Conservation (phyloP, 768 basidiomycete species). For the Leccinum boreale region DNA sequence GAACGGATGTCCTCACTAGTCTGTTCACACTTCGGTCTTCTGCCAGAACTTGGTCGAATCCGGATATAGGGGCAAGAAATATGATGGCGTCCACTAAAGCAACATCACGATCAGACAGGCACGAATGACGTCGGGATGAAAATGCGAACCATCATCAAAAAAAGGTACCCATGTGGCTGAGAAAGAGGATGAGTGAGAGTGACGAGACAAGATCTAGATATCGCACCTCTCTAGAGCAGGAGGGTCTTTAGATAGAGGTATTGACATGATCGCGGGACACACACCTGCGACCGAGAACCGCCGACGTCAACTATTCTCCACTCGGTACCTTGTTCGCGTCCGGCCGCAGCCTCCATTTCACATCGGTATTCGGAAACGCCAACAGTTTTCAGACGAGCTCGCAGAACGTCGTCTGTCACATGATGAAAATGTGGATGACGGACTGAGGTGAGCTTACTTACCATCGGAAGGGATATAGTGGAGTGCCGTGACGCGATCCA, state of each 20-base stretch:
- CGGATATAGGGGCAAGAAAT: slow-evolving; percentile 58
- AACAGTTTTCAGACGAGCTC: slow-evolving; percentile 56
- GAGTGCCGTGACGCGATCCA: slow-evolving; percentile 45
- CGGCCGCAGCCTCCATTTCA: slow-evolving; percentile 64
- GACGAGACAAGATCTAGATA: background rate
- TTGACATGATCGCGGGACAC: slow-evolving; percentile 12
- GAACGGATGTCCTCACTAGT: slow-evolving; percentile 32
- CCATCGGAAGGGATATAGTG: slow-evolving; percentile 48
- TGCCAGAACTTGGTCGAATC: slow-evolving; percentile 51
- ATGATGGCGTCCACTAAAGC: slow-evolving; percentile 45
- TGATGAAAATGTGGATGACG: slow-evolving; percentile 5
- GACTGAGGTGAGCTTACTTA: slow-evolving; percentile 13
- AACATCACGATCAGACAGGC: background rate
- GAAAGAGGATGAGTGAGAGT: slow-evolving; percentile 9
- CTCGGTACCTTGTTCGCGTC: slow-evolving; percentile 49
- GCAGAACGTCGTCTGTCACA: slow-evolving; percentile 46
- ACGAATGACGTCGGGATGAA: background rate
- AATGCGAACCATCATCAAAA: slow-evolving; percentile 47
- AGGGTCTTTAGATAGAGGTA: slow-evolving; percentile 2
- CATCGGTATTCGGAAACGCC: slow-evolving; percentile 82
- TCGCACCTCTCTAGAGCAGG: slow-evolving; percentile 34
- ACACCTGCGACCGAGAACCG: slow-evolving; percentile 49
- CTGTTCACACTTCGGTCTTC: slow-evolving; percentile 54
- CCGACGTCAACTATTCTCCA: slow-evolving; percentile 57
- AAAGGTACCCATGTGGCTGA: slow-evolving; percentile 53